Conservation (phyloP, 2,329 filamentous ascomycete species). For the Hortaea werneckii region DNA sequence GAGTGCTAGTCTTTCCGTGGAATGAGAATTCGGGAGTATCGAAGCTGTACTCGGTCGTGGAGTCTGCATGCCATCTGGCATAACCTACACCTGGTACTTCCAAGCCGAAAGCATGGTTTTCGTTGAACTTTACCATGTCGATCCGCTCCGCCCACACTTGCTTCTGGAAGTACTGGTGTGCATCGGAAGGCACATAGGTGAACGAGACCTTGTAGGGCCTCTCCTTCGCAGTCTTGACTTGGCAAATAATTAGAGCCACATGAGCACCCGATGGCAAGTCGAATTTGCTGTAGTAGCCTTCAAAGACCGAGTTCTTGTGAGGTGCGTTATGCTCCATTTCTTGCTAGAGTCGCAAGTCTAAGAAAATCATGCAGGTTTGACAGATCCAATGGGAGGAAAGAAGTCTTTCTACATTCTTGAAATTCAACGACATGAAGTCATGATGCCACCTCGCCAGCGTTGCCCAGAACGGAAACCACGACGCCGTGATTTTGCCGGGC, state of each 20-base stretch:
- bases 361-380: no score
- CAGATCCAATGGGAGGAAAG: no score
- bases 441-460: no score
- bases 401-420: no score
- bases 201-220: conserved; percentile 38
- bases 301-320: conserved; percentile 34
- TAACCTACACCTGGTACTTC: conserved; percentile 30
- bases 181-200: conserved; percentile 35
- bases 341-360: no score
- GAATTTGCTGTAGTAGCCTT: conserved; percentile 44
- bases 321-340: conserved; percentile 33
- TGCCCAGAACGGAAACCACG: no score
- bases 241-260: conserved; percentile 38
- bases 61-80: conserved; percentile 27
- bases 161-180: conserved; percentile 28
- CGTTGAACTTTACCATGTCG: conserved; percentile 21
- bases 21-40: conserved; percentile 29
- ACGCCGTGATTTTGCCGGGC: no score
- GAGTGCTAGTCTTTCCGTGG: conserved; percentile 28
- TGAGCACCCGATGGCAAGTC: conserved; percentile 36
- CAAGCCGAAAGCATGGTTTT: conserved; percentile 30
- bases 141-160: conserved; percentile 36
- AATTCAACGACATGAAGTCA: no score
- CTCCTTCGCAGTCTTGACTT: conserved; percentile 32
- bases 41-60: conserved; percentile 29